These are phyloP conservation scores for Colletotrichum neosansevieriae DNA, from an alignment of 2,329 filamentous ascomycete species.

Conservation along the genomic window DNA sequence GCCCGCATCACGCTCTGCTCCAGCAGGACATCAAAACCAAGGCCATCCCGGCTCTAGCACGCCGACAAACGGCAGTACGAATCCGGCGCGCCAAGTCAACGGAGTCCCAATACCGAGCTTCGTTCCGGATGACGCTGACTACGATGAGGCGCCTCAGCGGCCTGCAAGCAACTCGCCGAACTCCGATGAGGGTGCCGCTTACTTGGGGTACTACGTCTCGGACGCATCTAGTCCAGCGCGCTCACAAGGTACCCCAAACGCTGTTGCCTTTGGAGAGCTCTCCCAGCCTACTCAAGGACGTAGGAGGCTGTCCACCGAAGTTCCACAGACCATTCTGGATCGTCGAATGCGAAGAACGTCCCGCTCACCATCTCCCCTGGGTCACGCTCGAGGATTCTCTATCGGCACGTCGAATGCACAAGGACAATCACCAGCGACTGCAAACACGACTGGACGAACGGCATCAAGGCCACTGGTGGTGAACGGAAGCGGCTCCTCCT, in stretches of 20 bases:
- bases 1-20: constrained; percentile 64
- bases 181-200: constrained; percentile 58
- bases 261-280: constrained; percentile 62
- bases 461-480: constrained; percentile 64
- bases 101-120: constrained; percentile 67
- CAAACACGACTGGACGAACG: constrained; percentile 49
- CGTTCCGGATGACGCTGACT: constrained; percentile 65
- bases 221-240: constrained; percentile 47
- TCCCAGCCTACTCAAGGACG: constrained; percentile 54
- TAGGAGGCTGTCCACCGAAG: constrained; percentile 64
- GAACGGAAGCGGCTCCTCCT: constrained; percentile 63
- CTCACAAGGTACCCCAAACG: constrained; percentile 49
- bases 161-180: constrained; percentile 59
- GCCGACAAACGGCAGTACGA: constrained; percentile 15
- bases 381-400: constrained; percentile 61
- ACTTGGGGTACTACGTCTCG: constrained; percentile 53
- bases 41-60: constrained; percentile 33
- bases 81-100: constrained; percentile 56
- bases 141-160: constrained; percentile 58
- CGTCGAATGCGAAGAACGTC: constrained; percentile 65
- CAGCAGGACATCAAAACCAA: constrained; percentile 35
- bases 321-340: constrained; percentile 66
- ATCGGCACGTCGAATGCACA: constrained; percentile 55
- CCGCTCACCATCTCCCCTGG: constrained; percentile 67
- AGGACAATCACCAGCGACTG: constrained; percentile 53